phyloP scores from a whole-genome alignment of 768 basidiomycete genomes.

The Termitomyces sp. region DNA sequence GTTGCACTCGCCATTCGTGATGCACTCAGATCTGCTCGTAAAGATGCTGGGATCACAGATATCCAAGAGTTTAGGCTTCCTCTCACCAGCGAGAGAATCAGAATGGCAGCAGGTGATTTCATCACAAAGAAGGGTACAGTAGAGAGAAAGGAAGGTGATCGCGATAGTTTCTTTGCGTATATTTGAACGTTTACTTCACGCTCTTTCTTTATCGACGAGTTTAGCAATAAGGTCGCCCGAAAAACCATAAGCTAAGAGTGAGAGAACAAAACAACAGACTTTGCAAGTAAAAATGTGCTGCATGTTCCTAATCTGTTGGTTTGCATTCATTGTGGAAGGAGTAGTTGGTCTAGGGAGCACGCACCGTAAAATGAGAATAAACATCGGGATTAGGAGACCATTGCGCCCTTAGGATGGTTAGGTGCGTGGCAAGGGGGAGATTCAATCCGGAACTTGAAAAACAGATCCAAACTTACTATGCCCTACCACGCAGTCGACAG shows the following conservation, averaged over 20 bases:
- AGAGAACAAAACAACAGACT: slow-evolving; percentile 29
- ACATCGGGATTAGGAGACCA: slow-evolving; percentile 78
- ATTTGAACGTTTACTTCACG: slow-evolving; percentile 3
- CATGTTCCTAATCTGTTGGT: slow-evolving; percentile 68
- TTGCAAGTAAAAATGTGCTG: slow-evolving; percentile 75
- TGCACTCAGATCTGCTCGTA: slow-evolving; percentile 13
- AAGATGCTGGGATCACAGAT: slow-evolving; percentile 13
- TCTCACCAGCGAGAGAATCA: slow-evolving; percentile 12
- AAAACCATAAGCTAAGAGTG: neutral
- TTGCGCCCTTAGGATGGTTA: slow-evolving; percentile 72
- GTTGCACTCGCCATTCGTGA: slow-evolving; percentile 14
- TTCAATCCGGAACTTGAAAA: too few species aligned
- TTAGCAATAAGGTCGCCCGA: slow-evolving; percentile 70
- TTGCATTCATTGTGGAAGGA: neutral
- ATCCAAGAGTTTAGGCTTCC: slow-evolving; percentile 14
- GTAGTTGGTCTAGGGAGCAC: slow-evolving; percentile 15
- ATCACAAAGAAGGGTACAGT: slow-evolving; percentile 11
- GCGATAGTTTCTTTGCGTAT: slow-evolving; percentile 10
- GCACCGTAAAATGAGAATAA: slow-evolving; percentile 81
- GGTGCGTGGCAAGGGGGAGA: too few species aligned
- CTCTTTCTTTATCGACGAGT: slow-evolving; percentile 51
- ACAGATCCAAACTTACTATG: too few species aligned
- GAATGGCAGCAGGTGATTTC: slow-evolving; percentile 14
- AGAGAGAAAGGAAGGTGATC: slow-evolving; percentile 6
- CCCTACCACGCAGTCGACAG: too few species aligned